Conservation (phyloP, 345 rosid genomes). For the Corchorus olitorius region DNA sequence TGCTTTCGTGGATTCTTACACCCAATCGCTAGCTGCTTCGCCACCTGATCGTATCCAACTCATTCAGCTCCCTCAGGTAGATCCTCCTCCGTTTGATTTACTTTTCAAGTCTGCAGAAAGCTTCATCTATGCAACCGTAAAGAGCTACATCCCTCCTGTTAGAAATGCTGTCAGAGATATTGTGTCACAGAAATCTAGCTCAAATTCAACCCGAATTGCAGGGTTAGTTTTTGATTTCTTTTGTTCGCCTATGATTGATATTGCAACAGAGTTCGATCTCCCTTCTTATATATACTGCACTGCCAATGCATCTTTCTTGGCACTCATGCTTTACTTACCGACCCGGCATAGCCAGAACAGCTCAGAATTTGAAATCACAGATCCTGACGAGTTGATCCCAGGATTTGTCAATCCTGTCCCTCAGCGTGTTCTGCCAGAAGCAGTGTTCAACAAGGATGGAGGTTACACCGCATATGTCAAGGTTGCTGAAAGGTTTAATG, state of each 20-base stretch:
- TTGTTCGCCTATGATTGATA: slow-evolving; percentile 36
- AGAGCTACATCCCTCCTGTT: slow-evolving; percentile 27
- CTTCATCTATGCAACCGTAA: not conserved
- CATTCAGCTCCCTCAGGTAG: slow-evolving; percentile 15
- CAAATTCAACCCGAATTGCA: slow-evolving; percentile 18
- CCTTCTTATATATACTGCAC: slow-evolving; percentile 42
- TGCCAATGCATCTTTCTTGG: slow-evolving; percentile 30
- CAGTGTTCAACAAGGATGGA: slow-evolving; percentile 9
- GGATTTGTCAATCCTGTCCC: slow-evolving; percentile 28
- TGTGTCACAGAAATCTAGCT: not conserved
- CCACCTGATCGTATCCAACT: slow-evolving; percentile 15
- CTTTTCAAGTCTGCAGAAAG: not conserved
- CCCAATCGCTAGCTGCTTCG: slow-evolving; percentile 19
- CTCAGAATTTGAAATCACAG: slow-evolving; percentile 12
- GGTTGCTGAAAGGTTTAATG: slow-evolving; percentile 27
- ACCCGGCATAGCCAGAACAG: slow-evolving; percentile 9
- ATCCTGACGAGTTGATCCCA: slow-evolving; percentile 22
- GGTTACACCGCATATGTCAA: slow-evolving; percentile 13
- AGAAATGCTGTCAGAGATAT: slow-evolving; percentile 20
- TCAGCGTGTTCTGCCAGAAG: slow-evolving; percentile 13
- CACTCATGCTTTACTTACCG: slow-evolving; percentile 24
- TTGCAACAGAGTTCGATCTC: slow-evolving; percentile 38
- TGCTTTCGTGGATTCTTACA: not conserved
- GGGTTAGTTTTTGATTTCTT: slow-evolving; percentile 44
- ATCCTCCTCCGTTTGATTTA: not conserved